A percentile compares a stretch with the other conserved stretches of the same genome.
Conservation (phyloP, 345 rosid genomes). For the Durio zibethinus region DNA sequence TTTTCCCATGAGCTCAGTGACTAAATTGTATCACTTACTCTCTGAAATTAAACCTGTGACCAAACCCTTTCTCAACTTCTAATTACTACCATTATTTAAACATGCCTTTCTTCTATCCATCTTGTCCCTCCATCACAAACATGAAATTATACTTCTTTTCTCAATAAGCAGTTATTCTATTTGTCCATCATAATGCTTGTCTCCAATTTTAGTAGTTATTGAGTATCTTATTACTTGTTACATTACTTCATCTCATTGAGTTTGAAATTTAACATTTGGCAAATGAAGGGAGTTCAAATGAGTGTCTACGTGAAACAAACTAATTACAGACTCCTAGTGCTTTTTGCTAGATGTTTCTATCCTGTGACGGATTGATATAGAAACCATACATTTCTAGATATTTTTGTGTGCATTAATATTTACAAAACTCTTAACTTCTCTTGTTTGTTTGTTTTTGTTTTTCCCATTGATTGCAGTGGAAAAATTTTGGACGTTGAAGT, state of each 20-base stretch:
- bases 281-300: neutral
- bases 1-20: neutral
- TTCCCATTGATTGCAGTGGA: slow-evolving; percentile 42
- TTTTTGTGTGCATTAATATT: neutral
- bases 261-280: neutral
- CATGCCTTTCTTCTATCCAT: neutral
- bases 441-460: neutral
- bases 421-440: neutral
- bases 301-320: neutral
- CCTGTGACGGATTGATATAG: neutral
- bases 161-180: neutral
- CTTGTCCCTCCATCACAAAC: neutral
- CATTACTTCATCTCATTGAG: neutral
- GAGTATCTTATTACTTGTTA: neutral
- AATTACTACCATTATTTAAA: neutral
- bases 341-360: neutral
- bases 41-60: neutral
- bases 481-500: slow-evolving; percentile 61
- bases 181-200: neutral
- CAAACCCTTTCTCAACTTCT: neutral
- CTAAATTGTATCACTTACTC: neutral
- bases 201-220: neutral
- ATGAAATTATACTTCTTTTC: neutral
- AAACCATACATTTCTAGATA: neutral
- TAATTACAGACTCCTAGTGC: neutral